Conservation (phyloP, 495 filamentous ascomycete species). For the Talaromyces thailandensis region DNA sequence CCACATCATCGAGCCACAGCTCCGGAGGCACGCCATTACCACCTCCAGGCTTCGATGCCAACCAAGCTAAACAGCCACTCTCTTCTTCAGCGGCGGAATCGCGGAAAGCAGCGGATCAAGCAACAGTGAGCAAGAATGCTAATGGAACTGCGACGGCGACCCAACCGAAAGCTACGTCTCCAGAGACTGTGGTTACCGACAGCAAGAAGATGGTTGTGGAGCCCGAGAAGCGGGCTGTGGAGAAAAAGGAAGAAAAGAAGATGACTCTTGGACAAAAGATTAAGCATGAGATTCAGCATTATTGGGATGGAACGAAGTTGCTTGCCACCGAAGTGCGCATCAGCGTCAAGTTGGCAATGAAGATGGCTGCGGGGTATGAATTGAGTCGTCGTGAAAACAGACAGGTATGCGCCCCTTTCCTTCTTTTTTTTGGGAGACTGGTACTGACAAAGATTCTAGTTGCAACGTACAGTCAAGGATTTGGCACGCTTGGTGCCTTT, state of each 20-base stretch:
- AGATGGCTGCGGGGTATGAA: conserved; percentile 98
- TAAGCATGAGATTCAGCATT: conserved; percentile 85
- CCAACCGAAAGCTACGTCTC: not conserved
- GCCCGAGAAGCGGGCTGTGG: conserved; percentile 42
- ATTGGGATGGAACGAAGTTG: conserved; percentile 99
- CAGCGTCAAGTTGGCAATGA: conserved; percentile 78
- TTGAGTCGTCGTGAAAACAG: conserved; percentile 86
- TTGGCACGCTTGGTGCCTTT: conserved; percentile 90
- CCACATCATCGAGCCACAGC: conserved; percentile 40
- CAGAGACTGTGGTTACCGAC: conserved; percentile 9
- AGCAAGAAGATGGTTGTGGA: conserved; percentile 13
- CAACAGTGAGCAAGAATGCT: conserved; percentile 10
- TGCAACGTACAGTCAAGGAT: conserved; percentile 89
- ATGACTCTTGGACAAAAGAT: conserved; percentile 84
- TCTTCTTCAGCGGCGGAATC: conserved; percentile 26
- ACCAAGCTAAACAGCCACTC: conserved; percentile 83
- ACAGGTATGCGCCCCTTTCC: conserved; percentile 48
- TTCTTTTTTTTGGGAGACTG: not conserved
- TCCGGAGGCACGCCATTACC: conserved; percentile 53
- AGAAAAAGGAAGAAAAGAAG: conserved; percentile 75
- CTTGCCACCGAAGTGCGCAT: conserved; percentile 89
- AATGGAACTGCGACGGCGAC: not conserved
- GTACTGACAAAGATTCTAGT: conserved; percentile 26
- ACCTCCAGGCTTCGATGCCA: conserved; percentile 87
- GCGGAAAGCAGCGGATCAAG: conserved; percentile 21